Conservation (phyloP, 371 early-diverging fungal species). For the Mucor indicus region DNA sequence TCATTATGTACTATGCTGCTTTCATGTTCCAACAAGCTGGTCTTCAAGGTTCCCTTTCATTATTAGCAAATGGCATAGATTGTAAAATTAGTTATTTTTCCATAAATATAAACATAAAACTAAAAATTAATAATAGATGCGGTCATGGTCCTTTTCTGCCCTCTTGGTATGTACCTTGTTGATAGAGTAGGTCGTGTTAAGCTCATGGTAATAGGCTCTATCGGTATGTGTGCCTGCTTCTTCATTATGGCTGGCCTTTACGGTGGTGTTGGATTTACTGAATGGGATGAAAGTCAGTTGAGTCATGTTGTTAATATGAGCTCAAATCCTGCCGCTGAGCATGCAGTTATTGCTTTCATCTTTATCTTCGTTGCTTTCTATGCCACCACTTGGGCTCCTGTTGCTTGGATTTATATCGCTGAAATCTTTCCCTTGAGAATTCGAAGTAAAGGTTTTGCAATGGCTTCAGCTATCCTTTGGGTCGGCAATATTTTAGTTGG, state of each 20-base stretch:
- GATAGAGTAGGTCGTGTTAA: conserved; percentile 60
- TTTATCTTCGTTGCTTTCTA: conserved; percentile 70
- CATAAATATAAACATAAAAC: no score
- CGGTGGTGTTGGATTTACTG: conserved; percentile 25
- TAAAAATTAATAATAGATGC: conserved; percentile 10
- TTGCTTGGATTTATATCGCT: conserved; percentile 86
- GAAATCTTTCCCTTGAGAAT: conserved; percentile 78
- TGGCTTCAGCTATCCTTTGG: conserved; percentile 87
- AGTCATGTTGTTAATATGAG: conserved; percentile 32
- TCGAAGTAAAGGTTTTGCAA: conserved; percentile 74
- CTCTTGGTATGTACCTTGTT: conserved; percentile 64
- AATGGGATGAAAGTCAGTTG: conserved; percentile 24
- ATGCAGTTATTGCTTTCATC: conserved; percentile 58
- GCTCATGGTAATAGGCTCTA: conserved; percentile 30
- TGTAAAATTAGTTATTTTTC: conserved; percentile 6
- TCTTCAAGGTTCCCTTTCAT: conserved; percentile 39
- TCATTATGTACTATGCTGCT: conserved; percentile 65
- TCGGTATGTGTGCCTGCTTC: conserved; percentile 44
- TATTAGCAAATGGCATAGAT: conserved; percentile 64
- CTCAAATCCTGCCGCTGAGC: conserved; percentile 35
- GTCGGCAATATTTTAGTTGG: conserved; percentile 68
- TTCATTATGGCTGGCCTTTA: conserved; percentile 27
- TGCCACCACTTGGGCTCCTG: conserved; percentile 83
- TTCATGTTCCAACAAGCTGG: conserved; percentile 63
- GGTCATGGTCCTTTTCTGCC: conserved; percentile 58